Evolutionary conservation across 768 basidiomycete species (phyloP), one percentile per base, ranked within the genome.

Genomic region (Tulasnella sp.): DNA sequence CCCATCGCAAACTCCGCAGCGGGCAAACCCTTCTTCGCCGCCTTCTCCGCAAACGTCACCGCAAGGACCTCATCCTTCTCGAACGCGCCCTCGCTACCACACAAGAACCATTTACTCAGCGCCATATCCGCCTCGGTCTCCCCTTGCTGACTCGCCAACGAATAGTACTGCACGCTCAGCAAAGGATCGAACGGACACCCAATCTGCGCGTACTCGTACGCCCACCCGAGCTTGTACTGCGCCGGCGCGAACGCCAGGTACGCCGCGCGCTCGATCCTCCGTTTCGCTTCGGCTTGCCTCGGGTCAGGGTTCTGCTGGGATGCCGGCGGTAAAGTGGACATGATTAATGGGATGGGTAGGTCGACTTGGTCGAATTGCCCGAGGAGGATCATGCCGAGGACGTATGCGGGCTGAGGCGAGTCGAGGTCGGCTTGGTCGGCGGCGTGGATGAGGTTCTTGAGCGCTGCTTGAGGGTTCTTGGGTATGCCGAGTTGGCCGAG

Each of bases 111-210:
- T 80, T 97, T 98, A 79, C 88, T 89, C 69, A 98, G 84, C 2
- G 94, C 95, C 94, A 98, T 95, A 78, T 98, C 94, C 0, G 96
- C 96, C 79, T 98, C 95, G 29, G 86, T 84, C 79, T 97, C 93
- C 39, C 92, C 92, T 73, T 90, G 87, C 80, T 95, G 90, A 72
- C 88, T 89, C 0, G 92, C 93, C 14, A 91, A 82, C 8, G 83
- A 84, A 80, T 98, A 98, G 78, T 93, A 98, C 78, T 95, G 92
- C 26, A 98, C 94, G 69, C 88, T 90, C 41, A 96, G 82, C 19
- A 96, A 83, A 0, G 96, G 88, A 77, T 98, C 95, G 79, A 94
- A 97, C 0, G 88, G 84, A 82, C 90, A 93, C 0, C 91, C 90
- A 0, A 92, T 84, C 12, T 87, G 84, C 0, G 95, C 95, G 76